Evolutionary conservation across 768 basidiomycete genomes (phyloP), one percentile per base, ranked within the genome.

Genomic region (Leccinum barrowsii): DNA sequence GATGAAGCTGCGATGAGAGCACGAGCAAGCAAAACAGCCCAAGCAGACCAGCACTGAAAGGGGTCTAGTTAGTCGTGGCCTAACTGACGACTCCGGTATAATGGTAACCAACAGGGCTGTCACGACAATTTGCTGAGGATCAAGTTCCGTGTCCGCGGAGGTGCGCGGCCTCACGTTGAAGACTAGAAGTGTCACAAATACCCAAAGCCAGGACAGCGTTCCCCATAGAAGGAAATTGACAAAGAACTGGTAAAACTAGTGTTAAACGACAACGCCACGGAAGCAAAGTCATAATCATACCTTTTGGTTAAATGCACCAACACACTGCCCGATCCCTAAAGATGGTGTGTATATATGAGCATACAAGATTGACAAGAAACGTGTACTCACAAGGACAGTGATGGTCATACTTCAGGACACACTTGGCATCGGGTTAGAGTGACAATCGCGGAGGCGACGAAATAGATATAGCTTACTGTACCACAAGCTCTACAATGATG

Each of bases 231-330:
- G 77, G 71, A 96, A 95, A 65, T 87, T 89, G 54, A 94, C 65
- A 72, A 98, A 97, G 75, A 90, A 94, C 87, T 92, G 11, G 17
- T 7, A 3, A 46, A 15, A 22, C 37, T 47, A 32, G 52, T 2
- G 30, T 55, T 4, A 40, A 24, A 50, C 52, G 40, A 57, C 22
- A 21, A 42, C 28, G 22, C 51, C 35, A 34, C 35, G 37, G 28
- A 37, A 40, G 2, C 21, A 7, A 44, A 1, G 21, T 49, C 48
- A 26, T 35, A 50, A 10, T 56, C 78, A 21, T 58, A 89, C 91
- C 74, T 93, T 94, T 63, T 95, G 90, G 68, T 98, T 98, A 40
- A 84, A 82, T 52, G 93, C 94, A 11, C 94, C 94, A 19, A 97
- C 92, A 63, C 94, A 98, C 67, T 94, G 91, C 11, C 94, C 94